Percentiles rank a stretch among this genome's conserved stretches.
Conservation (phyloP, 345 rosid species). For the Ceriops zippeliana region DNA sequence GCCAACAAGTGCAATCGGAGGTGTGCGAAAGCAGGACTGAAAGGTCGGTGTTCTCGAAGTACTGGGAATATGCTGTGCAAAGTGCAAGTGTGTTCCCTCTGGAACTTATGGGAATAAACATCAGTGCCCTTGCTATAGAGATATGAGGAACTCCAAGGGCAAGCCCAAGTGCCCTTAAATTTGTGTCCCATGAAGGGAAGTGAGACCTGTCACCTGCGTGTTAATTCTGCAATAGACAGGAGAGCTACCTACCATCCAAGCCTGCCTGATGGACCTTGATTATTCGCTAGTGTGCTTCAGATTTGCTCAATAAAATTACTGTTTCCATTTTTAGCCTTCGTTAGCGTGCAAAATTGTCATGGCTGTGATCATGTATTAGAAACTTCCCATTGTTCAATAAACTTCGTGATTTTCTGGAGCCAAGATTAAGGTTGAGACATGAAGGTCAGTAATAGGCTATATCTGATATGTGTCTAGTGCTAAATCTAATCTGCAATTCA, state of each 20-base stretch:
- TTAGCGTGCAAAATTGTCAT: no score
- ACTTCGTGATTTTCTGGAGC: no score
- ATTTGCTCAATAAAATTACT: no score
- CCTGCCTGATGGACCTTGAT: no score
- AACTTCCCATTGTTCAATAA: no score
- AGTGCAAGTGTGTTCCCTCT: constrained; percentile 85
- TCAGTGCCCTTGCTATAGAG: constrained; percentile 33
- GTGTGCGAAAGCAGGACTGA: constrained; percentile 66
- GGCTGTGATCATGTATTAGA: background rate
- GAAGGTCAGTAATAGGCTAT: no score
- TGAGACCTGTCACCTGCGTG: background rate
- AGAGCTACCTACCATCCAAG: background rate
- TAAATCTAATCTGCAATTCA: no score
- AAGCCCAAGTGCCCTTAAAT: constrained; percentile 30
- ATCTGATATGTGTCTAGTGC: no score
- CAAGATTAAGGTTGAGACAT: no score
- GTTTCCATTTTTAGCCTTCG: no score
- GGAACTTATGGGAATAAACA: constrained; percentile 45
- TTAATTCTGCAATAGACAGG: background rate
- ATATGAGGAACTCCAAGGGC: constrained; percentile 30
- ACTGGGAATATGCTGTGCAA: constrained; percentile 80
- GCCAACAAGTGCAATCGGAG: constrained; percentile 43
- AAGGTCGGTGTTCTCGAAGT: constrained; percentile 65
- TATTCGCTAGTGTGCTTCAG: no score
- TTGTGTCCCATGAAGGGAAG: background rate